phyloP scores from a whole-genome alignment of 495 filamentous ascomycete genomes.

The Aspergillus hancockii region DNA sequence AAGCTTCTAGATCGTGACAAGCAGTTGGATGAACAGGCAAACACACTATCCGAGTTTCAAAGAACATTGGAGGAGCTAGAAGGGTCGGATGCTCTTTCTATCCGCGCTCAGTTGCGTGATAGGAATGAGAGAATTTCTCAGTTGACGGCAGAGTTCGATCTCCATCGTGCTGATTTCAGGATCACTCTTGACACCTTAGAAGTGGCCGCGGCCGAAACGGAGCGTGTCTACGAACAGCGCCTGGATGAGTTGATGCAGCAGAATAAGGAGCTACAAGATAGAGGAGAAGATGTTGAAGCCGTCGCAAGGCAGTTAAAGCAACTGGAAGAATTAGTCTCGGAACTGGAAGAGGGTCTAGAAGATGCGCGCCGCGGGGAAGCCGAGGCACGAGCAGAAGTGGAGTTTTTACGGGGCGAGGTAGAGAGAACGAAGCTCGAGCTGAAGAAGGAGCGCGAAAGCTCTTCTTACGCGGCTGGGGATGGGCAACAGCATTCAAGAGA shows the following conservation, averaged over 20 bases:
- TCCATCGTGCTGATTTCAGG: slow-evolving; percentile 91
- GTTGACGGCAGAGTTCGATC: slow-evolving; percentile 92
- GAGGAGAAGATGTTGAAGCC: slow-evolving; percentile 84
- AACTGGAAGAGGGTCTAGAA: slow-evolving; percentile 94
- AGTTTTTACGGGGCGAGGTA: slow-evolving; percentile 94
- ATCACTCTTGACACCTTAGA: slow-evolving; percentile 97
- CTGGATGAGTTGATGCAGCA: slow-evolving; percentile 88
- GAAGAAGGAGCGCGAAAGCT: slow-evolving; percentile 85
- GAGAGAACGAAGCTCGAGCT: slow-evolving; percentile 91
- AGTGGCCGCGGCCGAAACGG: slow-evolving; percentile 93
- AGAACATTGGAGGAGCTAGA: slow-evolving; percentile 61
- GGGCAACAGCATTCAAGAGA: slow-evolving; percentile 61
- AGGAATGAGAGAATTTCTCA: slow-evolving; percentile 95
- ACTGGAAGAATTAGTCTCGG: slow-evolving; percentile 91
- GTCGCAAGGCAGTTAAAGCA: slow-evolving; percentile 91
- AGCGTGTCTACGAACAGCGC: slow-evolving; percentile 93
- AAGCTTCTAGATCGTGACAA: slow-evolving; percentile 82
- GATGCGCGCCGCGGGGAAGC: slow-evolving; percentile 96
- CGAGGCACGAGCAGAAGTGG: slow-evolving; percentile 92
- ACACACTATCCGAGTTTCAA: slow-evolving; percentile 67
- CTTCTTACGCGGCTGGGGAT: slow-evolving; percentile 52
- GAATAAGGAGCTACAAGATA: slow-evolving; percentile 75
- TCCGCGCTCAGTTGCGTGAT: slow-evolving; percentile 82
- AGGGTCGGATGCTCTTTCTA: slow-evolving; percentile 71
- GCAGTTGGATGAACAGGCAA: slow-evolving; percentile 83